These are phyloP conservation scores for Saturnispora mendoncae DNA, from an alignment of 805 yeast species.

Conservation along the genomic window DNA sequence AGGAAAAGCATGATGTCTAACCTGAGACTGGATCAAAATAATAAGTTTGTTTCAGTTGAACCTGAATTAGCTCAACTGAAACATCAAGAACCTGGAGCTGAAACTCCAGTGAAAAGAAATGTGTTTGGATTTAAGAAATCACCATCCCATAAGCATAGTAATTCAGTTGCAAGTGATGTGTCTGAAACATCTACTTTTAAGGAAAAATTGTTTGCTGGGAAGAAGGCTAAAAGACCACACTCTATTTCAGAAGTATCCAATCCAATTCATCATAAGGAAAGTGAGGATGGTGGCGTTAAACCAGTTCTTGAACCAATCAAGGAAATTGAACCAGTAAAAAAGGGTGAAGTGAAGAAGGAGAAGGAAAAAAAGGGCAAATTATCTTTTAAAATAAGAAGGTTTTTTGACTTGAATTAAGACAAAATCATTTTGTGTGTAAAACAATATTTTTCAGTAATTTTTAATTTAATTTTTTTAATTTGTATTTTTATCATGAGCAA, in stretches of 20 bases:
- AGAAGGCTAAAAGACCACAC: background rate
- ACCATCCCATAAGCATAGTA: constrained; percentile 6
- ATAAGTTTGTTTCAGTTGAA: constrained; percentile 1
- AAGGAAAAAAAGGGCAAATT: constrained; percentile 1
- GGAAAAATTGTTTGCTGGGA: background rate
- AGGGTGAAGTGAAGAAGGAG: background rate
- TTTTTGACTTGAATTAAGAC: constrained; percentile 21
- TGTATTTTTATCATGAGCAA: background rate
- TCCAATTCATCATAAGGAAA: too few relatives aligned
- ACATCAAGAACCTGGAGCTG: too few relatives aligned
- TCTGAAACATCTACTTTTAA: background rate
- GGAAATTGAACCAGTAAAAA: background rate
- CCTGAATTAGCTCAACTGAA: too few relatives aligned
- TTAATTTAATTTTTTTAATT: background rate
- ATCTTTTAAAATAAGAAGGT: constrained; percentile 21
- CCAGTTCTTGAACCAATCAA: background rate
- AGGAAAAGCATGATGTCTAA: constrained; percentile 14
- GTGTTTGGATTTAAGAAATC: constrained; percentile 10
- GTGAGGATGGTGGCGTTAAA: too few relatives aligned
- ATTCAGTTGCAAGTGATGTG: constrained; percentile 9
- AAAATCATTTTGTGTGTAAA: too few relatives aligned
- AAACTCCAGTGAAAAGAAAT: too few relatives aligned
- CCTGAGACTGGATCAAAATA: constrained; percentile 2
- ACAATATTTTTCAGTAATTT: background rate
- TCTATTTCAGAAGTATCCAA: too few relatives aligned